Evolutionary conservation across 129 eudicot genomes (phyloP), one percentile per base, ranked within the genome.

Genomic region (Artemisia annua): DNA sequence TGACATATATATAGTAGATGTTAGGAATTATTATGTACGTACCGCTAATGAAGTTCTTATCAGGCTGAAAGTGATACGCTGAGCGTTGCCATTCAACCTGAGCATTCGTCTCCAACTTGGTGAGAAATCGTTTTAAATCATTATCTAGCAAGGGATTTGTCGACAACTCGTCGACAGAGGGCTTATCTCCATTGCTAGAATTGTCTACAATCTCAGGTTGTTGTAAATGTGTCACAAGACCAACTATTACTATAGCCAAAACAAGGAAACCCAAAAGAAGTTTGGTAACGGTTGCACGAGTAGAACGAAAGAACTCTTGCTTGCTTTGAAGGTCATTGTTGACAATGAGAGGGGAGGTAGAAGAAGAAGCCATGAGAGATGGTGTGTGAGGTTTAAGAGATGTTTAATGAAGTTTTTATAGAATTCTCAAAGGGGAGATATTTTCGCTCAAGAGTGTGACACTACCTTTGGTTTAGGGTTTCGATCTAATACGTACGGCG

Each of bases 11-110:
- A 24, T 24, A n/a, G n/a, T n/a, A n/a, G n/a, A 13, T 55, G 12
- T 7, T 7, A 14, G 5, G 18, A n/a, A 18, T 48, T 32, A 63
- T 32, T 52, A 17, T 0, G 18, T 67, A 51, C 44, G 2, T 71
- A 93, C 98, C 98, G 70, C 90, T 87, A 82, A 93, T 93, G 89
- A 83, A 93, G 67, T 90, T 90, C 58, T 86, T 72, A 62, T 86
- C 85, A 4, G 98, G 98, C 52, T 93, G 98, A 75, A 93, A 93
- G 55, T 93, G 98, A 78, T 70, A 93, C 8, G 85, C 82, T 0
- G 97, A 85, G 44, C 97, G 83, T 71, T 93, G 93, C 98, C 98
- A 93, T 20, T 83, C 69, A 56, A 93, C 75, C 74, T 83, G 81
- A 11, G 62, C 86, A 72, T 81, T 86, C 9, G 87, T 12, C 15